These are phyloP conservation scores for Rhizophora apiculata DNA, from an alignment of 345 rosid genomes.

Conservation along the genomic window DNA sequence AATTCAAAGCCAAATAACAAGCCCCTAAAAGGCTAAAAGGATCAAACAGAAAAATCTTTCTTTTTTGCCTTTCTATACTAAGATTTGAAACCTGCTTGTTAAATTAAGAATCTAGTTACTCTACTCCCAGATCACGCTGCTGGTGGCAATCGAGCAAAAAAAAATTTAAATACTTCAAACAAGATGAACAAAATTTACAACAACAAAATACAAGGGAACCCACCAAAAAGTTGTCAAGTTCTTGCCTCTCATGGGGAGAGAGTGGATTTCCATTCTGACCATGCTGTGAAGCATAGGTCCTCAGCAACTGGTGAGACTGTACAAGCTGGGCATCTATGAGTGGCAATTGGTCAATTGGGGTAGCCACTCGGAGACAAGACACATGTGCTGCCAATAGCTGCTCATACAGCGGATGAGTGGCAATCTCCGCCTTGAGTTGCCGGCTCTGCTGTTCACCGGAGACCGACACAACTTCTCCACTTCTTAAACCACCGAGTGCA, in stretches of 20 bases:
- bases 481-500: conserved; percentile 27
- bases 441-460: conserved; percentile 44
- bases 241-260: conserved; percentile 77
- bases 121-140: too few species aligned
- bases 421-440: conserved; percentile 83
- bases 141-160: neutral
- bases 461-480: conserved; percentile 42
- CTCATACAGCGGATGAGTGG: conserved; percentile 76
- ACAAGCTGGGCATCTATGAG: conserved; percentile 87
- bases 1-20: neutral
- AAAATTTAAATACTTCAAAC: neutral
- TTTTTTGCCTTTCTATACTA: too few species aligned
- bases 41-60: too few species aligned
- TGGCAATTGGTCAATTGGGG: conserved; percentile 95
- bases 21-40: neutral
- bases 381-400: conserved; percentile 84
- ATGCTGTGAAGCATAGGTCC: conserved; percentile 63
- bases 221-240: conserved; percentile 93
- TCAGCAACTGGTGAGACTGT: conserved; percentile 71
- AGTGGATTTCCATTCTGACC: conserved; percentile 38
- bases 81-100: too few species aligned
- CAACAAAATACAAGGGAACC: neutral
- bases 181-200: neutral
- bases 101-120: too few species aligned
- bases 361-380: conserved; percentile 85